Conservation (phyloP, 2,329 filamentous ascomycete species). For the Claviceps sorghi region DNA sequence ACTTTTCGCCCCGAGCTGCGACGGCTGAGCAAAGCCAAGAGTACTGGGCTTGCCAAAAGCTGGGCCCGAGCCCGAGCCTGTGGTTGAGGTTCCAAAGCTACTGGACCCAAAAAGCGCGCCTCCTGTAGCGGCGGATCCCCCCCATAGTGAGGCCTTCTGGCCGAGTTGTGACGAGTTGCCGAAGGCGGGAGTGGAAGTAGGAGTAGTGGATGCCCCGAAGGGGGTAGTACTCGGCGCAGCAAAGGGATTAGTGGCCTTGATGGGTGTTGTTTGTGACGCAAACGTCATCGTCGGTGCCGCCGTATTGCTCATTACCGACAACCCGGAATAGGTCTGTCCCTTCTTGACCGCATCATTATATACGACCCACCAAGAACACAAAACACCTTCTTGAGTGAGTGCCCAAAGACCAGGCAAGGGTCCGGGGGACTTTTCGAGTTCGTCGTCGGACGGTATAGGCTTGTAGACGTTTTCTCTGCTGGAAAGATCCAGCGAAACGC, state of each 20-base stretch:
- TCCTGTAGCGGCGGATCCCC: constrained; percentile 17
- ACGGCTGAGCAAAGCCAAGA: constrained; percentile 39
- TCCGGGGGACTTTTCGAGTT: constrained; percentile 62
- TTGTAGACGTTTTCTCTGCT: constrained; percentile 62
- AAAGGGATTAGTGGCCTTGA: constrained; percentile 19
- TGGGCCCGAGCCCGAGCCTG: constrained; percentile 25
- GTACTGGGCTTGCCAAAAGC: constrained; percentile 35
- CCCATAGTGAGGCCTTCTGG: constrained; percentile 38
- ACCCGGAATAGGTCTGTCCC: constrained; percentile 57
- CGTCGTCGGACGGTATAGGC: constrained; percentile 61
- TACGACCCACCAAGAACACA: constrained; percentile 81
- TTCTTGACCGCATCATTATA: constrained; percentile 74
- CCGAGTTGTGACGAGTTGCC: constrained; percentile 34
- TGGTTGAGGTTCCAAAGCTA: constrained; percentile 25
- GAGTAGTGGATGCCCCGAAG: constrained; percentile 26
- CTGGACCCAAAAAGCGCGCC: constrained; percentile 30
- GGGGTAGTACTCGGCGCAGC: constrained; percentile 17
- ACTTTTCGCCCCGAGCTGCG: constrained; percentile 29
- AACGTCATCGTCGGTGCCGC: constrained; percentile 11
- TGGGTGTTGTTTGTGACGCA: constrained; percentile 15
- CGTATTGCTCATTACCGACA: constrained; percentile 35
- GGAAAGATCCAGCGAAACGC: constrained; percentile 72
- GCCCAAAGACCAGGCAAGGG: constrained; percentile 75
- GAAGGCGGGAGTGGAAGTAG: constrained; percentile 27
- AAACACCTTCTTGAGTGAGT: constrained; percentile 75